Evolutionary conservation across 805 yeast species (phyloP), one percentile per base, ranked within the genome.

Genomic region (Suhomyces tanzawaensis): DNA sequence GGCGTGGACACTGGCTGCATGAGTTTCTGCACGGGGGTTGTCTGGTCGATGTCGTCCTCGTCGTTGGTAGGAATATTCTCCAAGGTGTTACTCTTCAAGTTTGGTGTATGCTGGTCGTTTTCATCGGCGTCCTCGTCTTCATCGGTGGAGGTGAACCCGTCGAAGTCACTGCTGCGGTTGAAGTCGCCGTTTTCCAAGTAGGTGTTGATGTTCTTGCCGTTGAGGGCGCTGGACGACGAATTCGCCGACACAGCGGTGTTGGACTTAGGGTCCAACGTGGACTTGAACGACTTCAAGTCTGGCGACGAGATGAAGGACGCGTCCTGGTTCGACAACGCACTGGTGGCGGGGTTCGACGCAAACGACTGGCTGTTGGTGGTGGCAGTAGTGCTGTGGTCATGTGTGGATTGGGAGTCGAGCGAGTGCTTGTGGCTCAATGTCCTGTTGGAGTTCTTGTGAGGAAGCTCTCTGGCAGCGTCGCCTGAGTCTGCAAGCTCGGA

Each of bases 251-350:
- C 12, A 9, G 27, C 6, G 12, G 28, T 22, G 21, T 29, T 19
- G 9, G 18, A 16, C 0, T 72, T 74, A 3, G 79, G 79, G 48
- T 74, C 79, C 57, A 74, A 57, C 2, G 74, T 69, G 26, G 65
- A 57, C 36, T 62, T 51, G 34, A 44, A 56, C 24, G 32, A 33
- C 8, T 42, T 43, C 52, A 31, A 36, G 18, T 40, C 43, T 16
- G 43, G 43, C 17, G 43, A 28, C 13, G 38, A 34, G 26, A 39
- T 23, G 18, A 34, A 26, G 3, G 32, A 23, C 12, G 12, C 13
- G n/a, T 24, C 27, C 6, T 8, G 6, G 27, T 29, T 12, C 14
- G 27, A 24, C 24, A 21, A 21, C 9, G 7, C 24, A 21, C 11
- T 21, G 24, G 24, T 21, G 24, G 24, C 11, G 24, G 24, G 11